These are phyloP conservation scores for Hymenoscyphus occultus DNA, from an alignment of 2,329 filamentous ascomycete genomes.

Conservation along the genomic window DNA sequence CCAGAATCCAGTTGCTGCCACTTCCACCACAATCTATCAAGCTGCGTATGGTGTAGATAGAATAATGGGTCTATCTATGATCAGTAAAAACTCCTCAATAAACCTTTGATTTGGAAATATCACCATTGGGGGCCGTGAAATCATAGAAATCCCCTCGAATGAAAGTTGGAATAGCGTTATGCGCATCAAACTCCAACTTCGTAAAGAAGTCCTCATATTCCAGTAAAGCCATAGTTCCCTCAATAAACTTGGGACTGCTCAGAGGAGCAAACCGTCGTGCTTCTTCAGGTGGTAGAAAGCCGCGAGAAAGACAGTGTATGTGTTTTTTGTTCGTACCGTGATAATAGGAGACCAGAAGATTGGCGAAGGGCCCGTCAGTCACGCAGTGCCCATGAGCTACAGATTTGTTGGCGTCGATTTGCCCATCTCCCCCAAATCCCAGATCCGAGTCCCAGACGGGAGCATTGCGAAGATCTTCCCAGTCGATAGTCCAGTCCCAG, in stretches of 20 bases:
- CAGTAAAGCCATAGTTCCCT: neutral
- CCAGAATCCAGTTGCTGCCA: too few species aligned
- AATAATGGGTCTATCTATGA: too few species aligned
- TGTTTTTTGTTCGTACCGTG: neutral
- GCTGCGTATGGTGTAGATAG: too few species aligned
- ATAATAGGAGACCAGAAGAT: neutral
- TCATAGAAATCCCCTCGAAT: neutral
- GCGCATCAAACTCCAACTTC: neutral
- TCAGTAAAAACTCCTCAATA: too few species aligned
- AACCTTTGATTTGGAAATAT: too few species aligned
- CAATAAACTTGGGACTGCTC: neutral
- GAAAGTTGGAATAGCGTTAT: neutral
- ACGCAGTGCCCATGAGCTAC: neutral
- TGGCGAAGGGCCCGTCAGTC: conserved; percentile 5
- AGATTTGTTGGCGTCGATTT: neutral
- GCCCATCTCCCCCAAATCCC: conserved; percentile 9
- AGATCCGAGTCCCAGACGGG: conserved; percentile 3
- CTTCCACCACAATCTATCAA: too few species aligned
- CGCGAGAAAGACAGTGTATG: neutral
- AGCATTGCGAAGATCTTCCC: neutral
- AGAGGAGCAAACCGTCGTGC: neutral
- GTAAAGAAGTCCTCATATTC: neutral
- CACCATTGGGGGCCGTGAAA: neutral
- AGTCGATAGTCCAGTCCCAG: conserved; percentile 5
- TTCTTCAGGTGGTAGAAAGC: neutral